Percentiles rank a stretch among this genome's conserved stretches.
phyloP scores from a whole-genome alignment of 768 basidiomycete species.

The Trametes punicea region DNA sequence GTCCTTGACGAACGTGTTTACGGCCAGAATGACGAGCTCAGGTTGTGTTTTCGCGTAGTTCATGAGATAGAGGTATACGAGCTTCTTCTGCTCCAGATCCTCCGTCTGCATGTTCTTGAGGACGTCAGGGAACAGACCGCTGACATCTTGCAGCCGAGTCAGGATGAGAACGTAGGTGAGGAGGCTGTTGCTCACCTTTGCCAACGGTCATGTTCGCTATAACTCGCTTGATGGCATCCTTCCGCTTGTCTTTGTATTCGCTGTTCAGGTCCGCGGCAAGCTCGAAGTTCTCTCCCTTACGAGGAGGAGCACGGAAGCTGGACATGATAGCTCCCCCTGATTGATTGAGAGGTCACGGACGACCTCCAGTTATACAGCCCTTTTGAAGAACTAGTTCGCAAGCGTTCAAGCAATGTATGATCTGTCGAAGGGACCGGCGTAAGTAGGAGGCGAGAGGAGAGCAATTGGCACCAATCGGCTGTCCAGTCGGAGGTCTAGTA shows the following conservation, averaged over 20 bases:
- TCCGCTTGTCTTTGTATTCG: slow-evolving; percentile 91
- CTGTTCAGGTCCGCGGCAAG: slow-evolving; percentile 96
- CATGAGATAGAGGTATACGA: slow-evolving; percentile 99
- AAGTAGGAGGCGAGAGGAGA: no score
- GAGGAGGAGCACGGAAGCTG: slow-evolving; percentile 26
- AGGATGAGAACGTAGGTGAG: background rate
- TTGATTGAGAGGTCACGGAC: background rate
- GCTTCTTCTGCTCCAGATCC: slow-evolving; percentile 98
- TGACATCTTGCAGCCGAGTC: slow-evolving; percentile 56
- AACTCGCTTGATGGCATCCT: slow-evolving; percentile 97
- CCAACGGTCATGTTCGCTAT: slow-evolving; percentile 99
- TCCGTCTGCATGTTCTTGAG: slow-evolving; percentile 99
- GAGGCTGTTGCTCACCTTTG: slow-evolving; percentile 59
- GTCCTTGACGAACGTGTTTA: slow-evolving; percentile 98
- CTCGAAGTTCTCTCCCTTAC: slow-evolving; percentile 90
- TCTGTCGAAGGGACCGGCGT: no score
- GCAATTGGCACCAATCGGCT: no score
- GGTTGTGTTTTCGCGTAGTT: slow-evolving; percentile 99
- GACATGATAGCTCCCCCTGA: slow-evolving; percentile 18
- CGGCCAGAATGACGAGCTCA: slow-evolving; percentile 96
- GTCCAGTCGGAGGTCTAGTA: no score
- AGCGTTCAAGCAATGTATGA: no score
- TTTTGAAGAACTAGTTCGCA: no score
- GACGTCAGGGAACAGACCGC: slow-evolving; percentile 95
- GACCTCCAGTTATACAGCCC: background rate